Evolutionary conservation across 345 rosid species (phyloP).

Genomic region (Pistacia integerrima): DNA sequence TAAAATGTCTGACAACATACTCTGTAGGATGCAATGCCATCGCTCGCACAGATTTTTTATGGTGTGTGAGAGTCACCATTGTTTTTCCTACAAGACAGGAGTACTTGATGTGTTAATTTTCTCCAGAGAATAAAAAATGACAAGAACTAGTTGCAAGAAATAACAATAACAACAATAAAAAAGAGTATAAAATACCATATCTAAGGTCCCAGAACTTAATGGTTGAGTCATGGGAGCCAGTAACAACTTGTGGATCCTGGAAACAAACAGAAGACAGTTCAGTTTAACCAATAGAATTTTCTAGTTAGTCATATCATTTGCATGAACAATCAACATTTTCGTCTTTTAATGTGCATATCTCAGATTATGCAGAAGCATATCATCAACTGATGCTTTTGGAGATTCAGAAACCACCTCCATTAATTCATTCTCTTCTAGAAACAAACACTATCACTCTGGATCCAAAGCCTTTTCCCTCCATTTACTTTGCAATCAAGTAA

Average conservation of each 20-base stretch:
- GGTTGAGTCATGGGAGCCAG: constrained; percentile 96
- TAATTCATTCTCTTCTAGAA: neutral
- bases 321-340: neutral
- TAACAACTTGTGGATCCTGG: constrained; percentile 99
- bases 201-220: constrained; percentile 98
- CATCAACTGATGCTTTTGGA: neutral
- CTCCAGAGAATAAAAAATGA: neutral
- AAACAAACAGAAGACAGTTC: constrained; percentile 19
- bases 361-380: neutral
- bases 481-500: neutral
- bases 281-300: constrained; percentile 4
- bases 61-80: constrained; percentile 92
- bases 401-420: neutral
- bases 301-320: neutral
- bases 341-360: neutral
- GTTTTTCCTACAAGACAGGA: constrained; percentile 70
- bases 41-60: constrained; percentile 97
- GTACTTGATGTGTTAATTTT: constrained; percentile 9
- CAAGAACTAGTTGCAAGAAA: neutral
- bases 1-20: constrained; percentile 39
- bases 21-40: constrained; percentile 93
- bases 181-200: constrained; percentile 54
- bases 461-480: neutral
- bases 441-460: neutral
- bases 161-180: neutral